These are phyloP conservation scores for Immersiporthe knoxdaviesiana DNA, from an alignment of 2,329 filamentous ascomycete genomes.

Conservation along the genomic window DNA sequence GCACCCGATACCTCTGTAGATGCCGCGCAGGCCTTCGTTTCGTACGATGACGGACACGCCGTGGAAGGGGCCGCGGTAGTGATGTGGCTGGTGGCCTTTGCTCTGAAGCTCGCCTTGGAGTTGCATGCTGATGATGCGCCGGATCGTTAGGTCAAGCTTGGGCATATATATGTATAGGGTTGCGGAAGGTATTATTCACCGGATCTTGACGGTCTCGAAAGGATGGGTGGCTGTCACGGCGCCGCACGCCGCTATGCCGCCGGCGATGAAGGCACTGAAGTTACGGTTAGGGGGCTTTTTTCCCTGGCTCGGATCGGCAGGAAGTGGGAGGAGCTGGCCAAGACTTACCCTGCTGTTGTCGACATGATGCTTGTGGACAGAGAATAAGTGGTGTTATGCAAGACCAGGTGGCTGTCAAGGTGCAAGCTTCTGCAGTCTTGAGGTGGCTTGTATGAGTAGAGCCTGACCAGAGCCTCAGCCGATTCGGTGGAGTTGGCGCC, in stretches of 20 bases:
- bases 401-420: neutral
- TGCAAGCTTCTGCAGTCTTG: neutral
- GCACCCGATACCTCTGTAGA: constrained; percentile 87
- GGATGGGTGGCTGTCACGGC: constrained; percentile 97
- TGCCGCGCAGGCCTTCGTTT: constrained; percentile 84
- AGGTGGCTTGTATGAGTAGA: neutral
- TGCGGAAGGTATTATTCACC: constrained; percentile 55
- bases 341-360: constrained; percentile 51
- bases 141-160: constrained; percentile 14
- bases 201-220: constrained; percentile 98
- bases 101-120: constrained; percentile 92
- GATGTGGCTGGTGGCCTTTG: constrained; percentile 80
- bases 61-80: constrained; percentile 91
- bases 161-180: neutral
- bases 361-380: constrained; percentile 46
- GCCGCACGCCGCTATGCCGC: constrained; percentile 94
- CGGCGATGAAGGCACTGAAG: constrained; percentile 83
- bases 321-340: neutral
- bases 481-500: too few species aligned
- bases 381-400: neutral
- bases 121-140: constrained; percentile 69
- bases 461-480: constrained; percentile 5
- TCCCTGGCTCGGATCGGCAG: neutral
- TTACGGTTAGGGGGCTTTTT: constrained; percentile 30
- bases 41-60: constrained; percentile 86